Evolutionary conservation across 148 eudicot species (phyloP), one percentile per base, ranked within the genome.

Genomic region (Suaeda aralocaspica): DNA sequence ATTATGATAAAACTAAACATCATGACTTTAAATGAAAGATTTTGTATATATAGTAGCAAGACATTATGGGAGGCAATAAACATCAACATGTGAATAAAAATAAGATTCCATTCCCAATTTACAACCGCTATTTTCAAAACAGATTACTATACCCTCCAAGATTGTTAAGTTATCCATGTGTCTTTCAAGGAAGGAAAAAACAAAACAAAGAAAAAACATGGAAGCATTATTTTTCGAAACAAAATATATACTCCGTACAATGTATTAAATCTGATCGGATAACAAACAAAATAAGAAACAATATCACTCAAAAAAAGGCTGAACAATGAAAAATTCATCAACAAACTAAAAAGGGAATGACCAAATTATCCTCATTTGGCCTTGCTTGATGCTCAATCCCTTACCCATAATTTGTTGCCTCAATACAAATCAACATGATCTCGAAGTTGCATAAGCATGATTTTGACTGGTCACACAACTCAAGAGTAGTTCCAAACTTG

Each of bases 371-470:
- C n/a, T n/a, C n/a, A n/a, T n/a, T n/a, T n/a, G n/a, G n/a, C n/a
- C n/a, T n/a, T n/a, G n/a, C n/a, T n/a, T n/a, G n/a, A n/a, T n/a
- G n/a, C 13, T 13, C 29, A 61, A 39, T 29, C 73, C 34, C 19
- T 52, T 67, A 4, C 18, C 77, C 72, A 66, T 73, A 59, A 72
- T 74, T 42, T 29, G 64, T 73, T 67, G 77, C 59, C 77, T 31
- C 25, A 8, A 31, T 57, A 51, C 60, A 26, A n/a, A 60, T 48
- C 58, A 67, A 31, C 68, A 51, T 72, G 52, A 28, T 34, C 49
- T 61, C 11, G 34, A 29, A 71, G 19, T n/a, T 59, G 39, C 46
- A 21, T 13, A 14, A 33, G 42, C 46, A 22, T 31, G 13, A 31
- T 11, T 49, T 49, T 33, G 33, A 48, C 12, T 15, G 41, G 41